Evolutionary conservation across 106 monocot species (phyloP).

Genomic region (Alisma plantagoaquatica): DNA sequence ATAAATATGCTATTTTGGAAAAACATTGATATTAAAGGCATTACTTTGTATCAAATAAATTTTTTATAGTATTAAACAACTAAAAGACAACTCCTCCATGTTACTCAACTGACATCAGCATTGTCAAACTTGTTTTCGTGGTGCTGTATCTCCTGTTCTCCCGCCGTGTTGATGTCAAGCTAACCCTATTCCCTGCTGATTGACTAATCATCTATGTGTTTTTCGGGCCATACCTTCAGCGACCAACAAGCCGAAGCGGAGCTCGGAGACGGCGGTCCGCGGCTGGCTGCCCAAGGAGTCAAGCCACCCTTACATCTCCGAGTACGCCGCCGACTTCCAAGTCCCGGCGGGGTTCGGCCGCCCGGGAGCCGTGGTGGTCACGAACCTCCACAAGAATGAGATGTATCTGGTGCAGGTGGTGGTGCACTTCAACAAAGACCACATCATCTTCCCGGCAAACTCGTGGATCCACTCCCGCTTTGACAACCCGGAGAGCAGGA

Average conservation of each 20-base stretch:
- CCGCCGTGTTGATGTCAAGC: too few relatives aligned
- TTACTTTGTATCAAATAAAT: too few relatives aligned
- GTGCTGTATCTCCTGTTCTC: too few relatives aligned
- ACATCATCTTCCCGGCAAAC: conserved; percentile 56
- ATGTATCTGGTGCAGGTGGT: conserved; percentile 55
- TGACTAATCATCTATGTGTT: too few relatives aligned
- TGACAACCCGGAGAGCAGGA: conserved; percentile 34
- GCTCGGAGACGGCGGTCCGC: conserved; percentile 31
- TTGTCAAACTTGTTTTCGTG: too few relatives aligned
- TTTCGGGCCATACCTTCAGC: too few relatives aligned
- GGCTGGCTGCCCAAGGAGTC: conserved; percentile 65
- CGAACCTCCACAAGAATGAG: conserved; percentile 50
- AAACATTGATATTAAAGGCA: too few relatives aligned
- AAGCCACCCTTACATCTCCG: conserved; percentile 26
- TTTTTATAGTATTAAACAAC: too few relatives aligned
- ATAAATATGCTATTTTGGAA: too few relatives aligned
- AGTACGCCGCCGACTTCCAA: conserved; percentile 46
- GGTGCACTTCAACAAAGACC: conserved; percentile 35
- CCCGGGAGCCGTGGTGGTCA: conserved; percentile 53
- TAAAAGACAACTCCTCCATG: too few relatives aligned
- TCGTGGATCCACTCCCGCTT: conserved; percentile 59
- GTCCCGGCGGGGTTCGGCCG: conserved; percentile 47
- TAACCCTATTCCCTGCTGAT: too few relatives aligned
- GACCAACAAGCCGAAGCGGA: conserved; percentile 44
- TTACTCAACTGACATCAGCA: too few relatives aligned